phyloP scores from a whole-genome alignment of 441 rosid species.

The Syzygium malaccense region DNA sequence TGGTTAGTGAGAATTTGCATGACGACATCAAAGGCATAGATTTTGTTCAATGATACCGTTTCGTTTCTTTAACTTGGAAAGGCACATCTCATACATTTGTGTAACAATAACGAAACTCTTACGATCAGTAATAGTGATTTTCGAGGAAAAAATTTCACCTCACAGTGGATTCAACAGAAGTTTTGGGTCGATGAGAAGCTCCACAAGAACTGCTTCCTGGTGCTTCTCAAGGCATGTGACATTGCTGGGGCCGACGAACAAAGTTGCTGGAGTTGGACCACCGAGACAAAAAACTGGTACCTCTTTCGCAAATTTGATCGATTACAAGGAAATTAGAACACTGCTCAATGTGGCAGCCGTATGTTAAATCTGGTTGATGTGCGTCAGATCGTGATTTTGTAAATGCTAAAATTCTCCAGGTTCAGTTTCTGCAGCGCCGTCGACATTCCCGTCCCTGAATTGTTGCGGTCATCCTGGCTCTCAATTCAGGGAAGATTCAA shows the following conservation, averaged over 20 bases:
- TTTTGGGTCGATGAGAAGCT: neutral
- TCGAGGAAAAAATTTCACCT: neutral
- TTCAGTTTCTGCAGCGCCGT: fast-evolving
- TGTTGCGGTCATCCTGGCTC: fast-evolving
- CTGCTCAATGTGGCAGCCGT: neutral
- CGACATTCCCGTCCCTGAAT: fast-evolving
- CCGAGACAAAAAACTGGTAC: too few relatives aligned
- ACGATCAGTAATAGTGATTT: neutral
- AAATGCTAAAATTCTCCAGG: too few relatives aligned
- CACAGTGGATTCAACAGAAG: too few relatives aligned
- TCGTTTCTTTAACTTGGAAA: neutral
- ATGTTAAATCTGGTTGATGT: fast-evolving
- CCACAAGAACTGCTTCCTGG: neutral
- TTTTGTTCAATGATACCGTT: too few relatives aligned
- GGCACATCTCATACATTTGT: neutral
- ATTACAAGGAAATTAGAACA: too few relatives aligned
- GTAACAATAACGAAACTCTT: too few relatives aligned
- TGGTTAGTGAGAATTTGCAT: too few relatives aligned
- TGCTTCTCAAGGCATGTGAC: fast-evolving
- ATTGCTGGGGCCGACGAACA: fast-evolving
- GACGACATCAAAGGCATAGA: too few relatives aligned
- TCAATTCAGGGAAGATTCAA: neutral
- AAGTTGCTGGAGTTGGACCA: neutral
- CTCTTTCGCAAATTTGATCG: too few relatives aligned
- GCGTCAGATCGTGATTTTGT: too few relatives aligned